A percentile compares a stretch with the other conserved stretches of the same genome.
Evolutionary conservation across 805 yeast species (phyloP).

Genomic region (Metschnikowia aberdeeniae): DNA sequence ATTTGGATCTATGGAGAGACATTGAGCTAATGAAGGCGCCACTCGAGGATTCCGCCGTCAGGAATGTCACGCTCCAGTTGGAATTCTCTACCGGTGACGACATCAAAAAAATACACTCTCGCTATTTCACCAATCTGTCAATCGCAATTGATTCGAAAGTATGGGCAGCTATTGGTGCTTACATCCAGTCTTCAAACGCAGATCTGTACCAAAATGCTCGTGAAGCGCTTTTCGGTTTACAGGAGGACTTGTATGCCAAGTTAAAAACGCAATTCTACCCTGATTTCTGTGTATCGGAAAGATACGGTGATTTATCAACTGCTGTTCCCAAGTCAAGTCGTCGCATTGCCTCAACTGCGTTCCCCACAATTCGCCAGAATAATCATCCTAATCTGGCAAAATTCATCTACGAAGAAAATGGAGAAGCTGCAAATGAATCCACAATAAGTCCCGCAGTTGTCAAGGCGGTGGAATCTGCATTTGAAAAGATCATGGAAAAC

Average conservation of each 20-base stretch:
- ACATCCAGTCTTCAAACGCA: conserved; percentile 10
- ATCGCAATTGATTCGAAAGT: conserved; percentile 4
- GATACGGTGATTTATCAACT: conserved; percentile 14
- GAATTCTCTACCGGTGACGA: conserved; percentile 51
- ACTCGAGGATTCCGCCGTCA: conserved; percentile 44
- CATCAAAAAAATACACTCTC: conserved; percentile 44
- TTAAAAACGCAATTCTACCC: conserved; percentile 52
- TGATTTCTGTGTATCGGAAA: conserved; percentile 56
- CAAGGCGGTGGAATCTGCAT: conserved; percentile 64
- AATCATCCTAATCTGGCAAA: not conserved
- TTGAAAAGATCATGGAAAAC: conserved; percentile 51
- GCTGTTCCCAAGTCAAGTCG: not conserved
- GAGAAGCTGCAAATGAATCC: not conserved
- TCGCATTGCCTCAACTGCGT: conserved; percentile 8
- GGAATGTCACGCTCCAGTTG: conserved; percentile 32
- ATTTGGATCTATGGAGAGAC: conserved; percentile 59
- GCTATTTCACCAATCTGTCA: conserved; percentile 32
- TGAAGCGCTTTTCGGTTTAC: conserved; percentile 55
- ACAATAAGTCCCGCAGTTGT: conserved; percentile 45
- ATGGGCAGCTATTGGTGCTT: conserved; percentile 4
- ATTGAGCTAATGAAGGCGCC: conserved; percentile 73
- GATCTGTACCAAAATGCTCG: conserved; percentile 51
- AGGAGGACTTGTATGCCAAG: conserved; percentile 45
- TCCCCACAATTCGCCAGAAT: conserved; percentile 3
- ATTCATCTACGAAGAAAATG: not conserved